Conservation (phyloP, 2,329 filamentous ascomycete species). For the Colletotrichum chlorophyti region DNA sequence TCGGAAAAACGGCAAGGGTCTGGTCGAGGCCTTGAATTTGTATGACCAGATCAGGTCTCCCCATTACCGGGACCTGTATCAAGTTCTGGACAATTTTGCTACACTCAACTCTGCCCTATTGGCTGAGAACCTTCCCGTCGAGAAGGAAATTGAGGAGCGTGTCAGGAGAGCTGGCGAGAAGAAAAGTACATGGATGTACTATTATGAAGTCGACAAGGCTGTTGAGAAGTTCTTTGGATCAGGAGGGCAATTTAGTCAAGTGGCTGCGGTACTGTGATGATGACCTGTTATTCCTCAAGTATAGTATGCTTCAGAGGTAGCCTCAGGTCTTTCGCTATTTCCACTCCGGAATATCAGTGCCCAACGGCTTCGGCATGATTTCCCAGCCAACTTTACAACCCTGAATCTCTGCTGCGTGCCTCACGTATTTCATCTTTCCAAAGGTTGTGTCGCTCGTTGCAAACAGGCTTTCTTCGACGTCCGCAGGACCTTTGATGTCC, state of each 20-base stretch:
- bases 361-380: no score
- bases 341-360: not conserved
- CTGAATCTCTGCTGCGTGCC: no score
- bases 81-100: conserved; percentile 34
- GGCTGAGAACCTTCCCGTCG: conserved; percentile 26
- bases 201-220: conserved; percentile 33
- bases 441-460: no score
- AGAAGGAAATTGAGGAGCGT: conserved; percentile 35
- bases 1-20: conserved; percentile 20
- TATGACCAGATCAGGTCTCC: conserved; percentile 38
- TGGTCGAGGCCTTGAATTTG: conserved; percentile 33
- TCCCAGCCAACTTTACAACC: no score
- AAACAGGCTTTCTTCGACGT: no score
- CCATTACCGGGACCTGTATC: conserved; percentile 36
- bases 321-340: no score
- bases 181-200: conserved; percentile 36
- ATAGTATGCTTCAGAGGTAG: not conserved
- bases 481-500: no score
- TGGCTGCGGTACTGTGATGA: not conserved
- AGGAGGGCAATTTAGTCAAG: not conserved
- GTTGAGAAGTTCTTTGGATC: not conserved
- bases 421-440: no score
- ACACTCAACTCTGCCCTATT: conserved; percentile 26
- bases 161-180: conserved; percentile 31
- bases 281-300: not conserved